A percentile compares a stretch with the other conserved stretches of the same genome.
Evolutionary conservation across 768 basidiomycete genomes (phyloP).

Genomic region (Exidia glandulosa): DNA sequence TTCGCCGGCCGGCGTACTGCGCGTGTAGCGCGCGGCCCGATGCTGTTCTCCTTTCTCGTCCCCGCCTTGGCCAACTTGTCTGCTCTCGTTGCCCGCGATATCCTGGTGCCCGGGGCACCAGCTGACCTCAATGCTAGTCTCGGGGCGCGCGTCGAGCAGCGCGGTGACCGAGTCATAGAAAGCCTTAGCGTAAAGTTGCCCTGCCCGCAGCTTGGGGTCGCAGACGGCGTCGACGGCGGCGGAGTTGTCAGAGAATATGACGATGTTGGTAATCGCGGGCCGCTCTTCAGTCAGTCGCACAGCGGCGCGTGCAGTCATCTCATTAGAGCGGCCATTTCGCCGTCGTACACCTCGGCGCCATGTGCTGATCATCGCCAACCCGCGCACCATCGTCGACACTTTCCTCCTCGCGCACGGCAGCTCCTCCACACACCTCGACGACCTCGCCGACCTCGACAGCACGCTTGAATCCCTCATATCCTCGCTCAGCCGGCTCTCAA

Average conservation of each 20-base stretch:
- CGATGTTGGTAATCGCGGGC: neutral
- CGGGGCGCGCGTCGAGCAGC: slow-evolving; percentile 7
- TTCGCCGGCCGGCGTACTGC: neutral
- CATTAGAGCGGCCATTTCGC: slow-evolving; percentile 15
- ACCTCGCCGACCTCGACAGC: slow-evolving; percentile 61
- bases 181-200: slow-evolving; percentile 9
- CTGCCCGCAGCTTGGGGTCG: neutral
- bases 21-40: neutral
- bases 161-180: slow-evolving; percentile 11
- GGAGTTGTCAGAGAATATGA: slow-evolving; percentile 11
- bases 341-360: slow-evolving; percentile 20
- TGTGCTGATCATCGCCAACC: too few relatives aligned
- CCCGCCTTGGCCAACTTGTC: slow-evolving; percentile 13
- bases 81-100: slow-evolving; percentile 13
- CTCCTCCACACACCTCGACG: slow-evolving; percentile 58
- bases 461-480: slow-evolving; percentile 61
- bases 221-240: slow-evolving; percentile 2
- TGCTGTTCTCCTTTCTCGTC: slow-evolving; percentile 16
- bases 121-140: slow-evolving; percentile 5
- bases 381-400: too few relatives aligned
- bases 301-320: slow-evolving; percentile 9
- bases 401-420: slow-evolving; percentile 82
- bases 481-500: slow-evolving; percentile 69
- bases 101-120: slow-evolving; percentile 17
- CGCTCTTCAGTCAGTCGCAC: slow-evolving; percentile 4